Base-by-base conservation (phyloP, 225 moss, liverwort and hornwort genomes). In the Pseudoscleropodium purum region DNA sequence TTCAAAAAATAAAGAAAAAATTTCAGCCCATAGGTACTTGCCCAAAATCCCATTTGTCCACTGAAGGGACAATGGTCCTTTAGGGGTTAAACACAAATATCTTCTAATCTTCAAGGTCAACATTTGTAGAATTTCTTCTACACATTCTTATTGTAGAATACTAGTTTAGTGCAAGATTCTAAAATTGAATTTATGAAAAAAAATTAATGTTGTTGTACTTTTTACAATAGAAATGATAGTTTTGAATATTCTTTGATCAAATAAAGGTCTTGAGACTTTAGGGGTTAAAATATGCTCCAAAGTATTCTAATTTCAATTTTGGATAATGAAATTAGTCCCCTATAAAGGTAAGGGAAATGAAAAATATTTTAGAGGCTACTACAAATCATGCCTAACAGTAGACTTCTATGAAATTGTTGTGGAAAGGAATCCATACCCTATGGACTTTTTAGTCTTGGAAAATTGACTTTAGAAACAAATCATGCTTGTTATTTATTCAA, bases 251-350 rank as follows among this genome's bases (percentile, higher is more conserved):
- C 10, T 45, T 18, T 18, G 0, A 45, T 30, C 6, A 26, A 41
- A 11, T 15, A 49, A 49, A 49, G 7, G 49, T 1, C 12, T 33
- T 13, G 20, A 8, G 4, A 30, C 18, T 75, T 27, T 45, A 30
- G 18, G 6, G 18, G 0, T 18, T 45, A 10, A 18, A 17, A 10
- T 29, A 17, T 3, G 45, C 5, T 74, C 0, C 0, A 1, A 0
- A 75, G 11, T 18, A 11, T 31, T 75, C 2, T 0, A 31, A 31
- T 31, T 18, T 75, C 4, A 7, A 31, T 1, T 47, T 75, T 47
- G 6, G 0, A 75, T 11, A 75, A 31, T 47, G 2, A 47, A 47
- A 7, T 31, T 31, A 11, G 0, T 0, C 1, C 7, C 31, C 11
- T 11, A 17, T 31, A 74, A 18, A 10, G 10, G 3, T 9, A 43